A percentile compares a stretch with the other conserved stretches of the same genome.
These are phyloP conservation scores for Emericellopsis atlantica DNA, from an alignment of 2,329 filamentous ascomycete species.

Conservation along the genomic window DNA sequence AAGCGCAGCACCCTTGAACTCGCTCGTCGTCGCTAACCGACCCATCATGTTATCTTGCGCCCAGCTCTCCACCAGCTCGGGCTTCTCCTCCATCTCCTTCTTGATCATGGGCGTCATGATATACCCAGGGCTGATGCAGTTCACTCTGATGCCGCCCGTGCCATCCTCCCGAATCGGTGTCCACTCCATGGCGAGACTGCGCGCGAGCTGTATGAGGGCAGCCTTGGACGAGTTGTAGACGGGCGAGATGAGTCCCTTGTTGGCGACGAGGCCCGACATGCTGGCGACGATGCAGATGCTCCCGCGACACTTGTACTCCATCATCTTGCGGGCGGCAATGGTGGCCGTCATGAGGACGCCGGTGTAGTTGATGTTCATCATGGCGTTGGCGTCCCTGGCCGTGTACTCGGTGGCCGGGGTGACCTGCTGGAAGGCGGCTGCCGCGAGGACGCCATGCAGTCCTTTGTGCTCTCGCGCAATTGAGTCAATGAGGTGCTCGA, in stretches of 20 bases:
- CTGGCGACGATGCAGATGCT: slow-evolving; percentile 45
- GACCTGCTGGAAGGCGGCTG: slow-evolving; percentile 57
- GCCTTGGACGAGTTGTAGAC: slow-evolving; percentile 59
- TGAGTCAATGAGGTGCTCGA: slow-evolving; percentile 43
- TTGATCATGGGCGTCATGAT: slow-evolving; percentile 63
- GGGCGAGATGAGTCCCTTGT: slow-evolving; percentile 49
- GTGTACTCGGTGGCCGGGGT: slow-evolving; percentile 55
- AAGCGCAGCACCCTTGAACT: slow-evolving; percentile 48
- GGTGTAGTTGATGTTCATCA: slow-evolving; percentile 58
- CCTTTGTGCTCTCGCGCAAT: slow-evolving; percentile 50
- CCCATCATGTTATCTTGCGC: slow-evolving; percentile 63
- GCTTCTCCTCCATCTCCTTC: slow-evolving; percentile 55
- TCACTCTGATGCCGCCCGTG: slow-evolving; percentile 49
- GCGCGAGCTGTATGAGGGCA: slow-evolving; percentile 48
- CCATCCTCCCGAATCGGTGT: slow-evolving; percentile 26
- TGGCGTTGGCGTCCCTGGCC: slow-evolving; percentile 41
- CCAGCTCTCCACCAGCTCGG: slow-evolving; percentile 48
- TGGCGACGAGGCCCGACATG: slow-evolving; percentile 39
- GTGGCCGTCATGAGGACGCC: slow-evolving; percentile 61
- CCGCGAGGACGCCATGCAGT: slow-evolving; percentile 57
- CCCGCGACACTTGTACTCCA: slow-evolving; percentile 34
- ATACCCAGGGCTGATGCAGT: slow-evolving; percentile 57
- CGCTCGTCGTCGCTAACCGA: slow-evolving; percentile 40
- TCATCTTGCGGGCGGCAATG: slow-evolving; percentile 53
- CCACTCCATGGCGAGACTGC: slow-evolving; percentile 53